A percentile compares a stretch with the other conserved stretches of the same genome.
phyloP scores from a whole-genome alignment of 768 basidiomycete genomes.

The Boletus rubropictus region DNA sequence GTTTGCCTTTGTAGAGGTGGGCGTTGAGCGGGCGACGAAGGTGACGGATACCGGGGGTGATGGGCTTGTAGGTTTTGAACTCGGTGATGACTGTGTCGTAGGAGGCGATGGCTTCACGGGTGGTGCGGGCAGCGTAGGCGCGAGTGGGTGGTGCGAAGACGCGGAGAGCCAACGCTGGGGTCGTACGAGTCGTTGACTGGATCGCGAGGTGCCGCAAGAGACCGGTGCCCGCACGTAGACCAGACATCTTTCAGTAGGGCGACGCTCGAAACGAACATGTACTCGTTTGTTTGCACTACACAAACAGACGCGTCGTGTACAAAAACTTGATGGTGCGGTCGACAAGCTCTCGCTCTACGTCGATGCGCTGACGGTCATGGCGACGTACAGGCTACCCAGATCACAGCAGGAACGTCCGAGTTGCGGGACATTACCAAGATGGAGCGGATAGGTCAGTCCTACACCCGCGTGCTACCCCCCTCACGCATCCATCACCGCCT shows the following conservation, averaged over 20 bases:
- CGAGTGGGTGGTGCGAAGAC: constrained; percentile 10
- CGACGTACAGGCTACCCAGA: constrained; percentile 53
- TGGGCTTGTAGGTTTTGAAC: constrained; percentile 88
- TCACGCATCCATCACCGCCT: not conserved
- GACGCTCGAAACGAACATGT: not conserved
- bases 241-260: not conserved
- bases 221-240: constrained; percentile 11
- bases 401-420: constrained; percentile 72
- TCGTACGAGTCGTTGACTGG: constrained; percentile 2
- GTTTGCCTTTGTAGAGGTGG: constrained; percentile 83
- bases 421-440: constrained; percentile 86
- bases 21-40: constrained; percentile 74
- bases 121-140: constrained; percentile 33
- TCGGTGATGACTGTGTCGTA: constrained; percentile 42
- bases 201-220: constrained; percentile 14
- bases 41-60: constrained; percentile 83
- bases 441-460: constrained; percentile 74
- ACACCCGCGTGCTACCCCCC: no score
- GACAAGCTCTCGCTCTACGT: not conserved
- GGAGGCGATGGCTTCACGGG: constrained; percentile 29
- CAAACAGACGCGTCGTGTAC: constrained; percentile 31
- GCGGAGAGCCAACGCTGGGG: constrained; percentile 6
- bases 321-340: constrained; percentile 26
- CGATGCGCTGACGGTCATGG: constrained; percentile 7
- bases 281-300: constrained; percentile 27